Base-by-base conservation (phyloP, 306 rosid species). In the Lupinus albus region DNA sequence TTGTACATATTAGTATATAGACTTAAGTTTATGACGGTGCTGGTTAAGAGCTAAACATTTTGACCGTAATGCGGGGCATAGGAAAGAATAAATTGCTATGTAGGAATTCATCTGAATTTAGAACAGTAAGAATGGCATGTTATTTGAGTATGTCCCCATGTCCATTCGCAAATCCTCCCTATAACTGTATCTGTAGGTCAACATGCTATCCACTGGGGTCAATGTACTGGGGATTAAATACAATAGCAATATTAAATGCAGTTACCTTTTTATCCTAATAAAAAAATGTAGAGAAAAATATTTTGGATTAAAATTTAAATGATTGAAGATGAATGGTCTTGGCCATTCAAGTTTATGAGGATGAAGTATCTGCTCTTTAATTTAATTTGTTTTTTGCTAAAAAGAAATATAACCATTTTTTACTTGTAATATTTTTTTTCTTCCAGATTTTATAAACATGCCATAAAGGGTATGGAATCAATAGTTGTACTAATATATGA, bases 1-100 rank as follows among this genome's bases (percentile, higher is more conserved):
- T 71, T 77, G 30, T 47, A 47, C 46, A 56, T 30, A 52, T n/a
- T n/a, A n/a, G n/a, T n/a, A 44, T 11, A 60, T 55, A 61, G 59
- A 50, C 30, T 68, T 30, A 4, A 25, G 70, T 50, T 28, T 8
- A 51, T 68, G 51, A 59, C n/a, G 47, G 28, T 49, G 10, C 39
- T 33, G 8, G 14, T 50, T 51, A 58, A 75, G 63, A 25, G 30
- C 30, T 25, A 25, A 25, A 25, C 4, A 25, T 25, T 25, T 25
- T 25, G 4, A 3, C 30, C 4, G 30, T 25, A 25, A 25, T 25
- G 30, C 30, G 4, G 30, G 30, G 30, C 4, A 25, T 25, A 39
- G 48, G 25, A 32, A n/a, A 61, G 5, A 51, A 61, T 39, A 16
- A 33, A 15, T 76, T 49, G 32, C 15, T 44, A 44, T 17, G 3